These are phyloP conservation scores for Trichosporon inkin DNA, from an alignment of 1,284 basidiomycete genomes.

Conservation along the genomic window DNA sequence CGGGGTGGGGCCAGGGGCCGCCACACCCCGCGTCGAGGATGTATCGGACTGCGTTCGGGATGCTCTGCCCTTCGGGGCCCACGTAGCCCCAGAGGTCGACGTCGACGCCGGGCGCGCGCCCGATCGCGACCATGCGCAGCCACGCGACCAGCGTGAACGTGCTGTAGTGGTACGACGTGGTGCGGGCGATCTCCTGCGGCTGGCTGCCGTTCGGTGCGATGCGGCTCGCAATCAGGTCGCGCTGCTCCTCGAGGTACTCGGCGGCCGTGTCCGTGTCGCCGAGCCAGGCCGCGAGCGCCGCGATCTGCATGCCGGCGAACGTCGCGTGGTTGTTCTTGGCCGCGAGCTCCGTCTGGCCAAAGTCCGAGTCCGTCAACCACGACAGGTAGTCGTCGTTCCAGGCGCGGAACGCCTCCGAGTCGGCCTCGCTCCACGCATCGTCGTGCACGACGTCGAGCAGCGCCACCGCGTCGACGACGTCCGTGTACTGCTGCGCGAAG, in stretches of 20 bases:
- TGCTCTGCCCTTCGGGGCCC: constrained; percentile 13
- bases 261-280: constrained; percentile 7
- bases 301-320: constrained; percentile 17
- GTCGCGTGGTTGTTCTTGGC: constrained; percentile 18
- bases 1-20: constrained; percentile 10
- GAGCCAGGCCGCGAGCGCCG: constrained; percentile 11
- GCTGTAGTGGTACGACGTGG: constrained; percentile 13
- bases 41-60: constrained; percentile 12
- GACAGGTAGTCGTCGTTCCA: constrained; percentile 16
- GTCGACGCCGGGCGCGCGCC: constrained; percentile 1
- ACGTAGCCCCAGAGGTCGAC: constrained; percentile 21
- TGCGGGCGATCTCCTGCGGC: constrained; percentile 13
- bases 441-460: constrained; percentile 9
- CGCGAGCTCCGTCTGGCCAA: constrained; percentile 14
- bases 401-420: constrained; percentile 9
- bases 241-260: background rate
- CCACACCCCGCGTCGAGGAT: constrained; percentile 6
- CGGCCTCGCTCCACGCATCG: constrained; percentile 2
- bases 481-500: constrained; percentile 20
- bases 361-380: constrained; percentile 14
- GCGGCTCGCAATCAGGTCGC: constrained; percentile 4
- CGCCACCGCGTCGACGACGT: constrained; percentile 13
- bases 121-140: constrained; percentile 15
- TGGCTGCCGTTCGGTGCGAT: constrained; percentile 12
- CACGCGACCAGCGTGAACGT: constrained; percentile 16